Conservation (phyloP, 257 asterid species). For the Marsdenia floribunda region DNA sequence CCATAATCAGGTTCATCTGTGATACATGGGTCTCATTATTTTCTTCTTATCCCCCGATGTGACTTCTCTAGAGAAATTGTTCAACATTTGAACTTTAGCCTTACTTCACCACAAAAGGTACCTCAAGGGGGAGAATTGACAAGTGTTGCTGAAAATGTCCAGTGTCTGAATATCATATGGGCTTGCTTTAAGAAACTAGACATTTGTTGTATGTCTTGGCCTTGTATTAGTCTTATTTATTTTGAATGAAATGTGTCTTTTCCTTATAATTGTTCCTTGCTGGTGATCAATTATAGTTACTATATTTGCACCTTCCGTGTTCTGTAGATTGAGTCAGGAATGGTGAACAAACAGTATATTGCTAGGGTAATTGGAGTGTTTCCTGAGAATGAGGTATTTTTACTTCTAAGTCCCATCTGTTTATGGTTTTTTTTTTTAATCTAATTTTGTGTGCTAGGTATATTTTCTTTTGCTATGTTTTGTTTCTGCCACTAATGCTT, state of each 20-base stretch:
- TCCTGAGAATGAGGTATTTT: conserved; percentile 78
- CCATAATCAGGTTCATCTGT: neutral
- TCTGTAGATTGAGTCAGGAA: conserved; percentile 79
- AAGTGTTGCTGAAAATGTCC: neutral
- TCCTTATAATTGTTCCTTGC: neutral
- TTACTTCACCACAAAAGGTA: neutral
- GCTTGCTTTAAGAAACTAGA: neutral
- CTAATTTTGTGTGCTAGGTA: neutral
- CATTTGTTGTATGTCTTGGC: neutral
- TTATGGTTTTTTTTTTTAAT: neutral
- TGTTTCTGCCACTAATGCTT: conserved; percentile 9
- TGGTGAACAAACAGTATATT: conserved; percentile 74
- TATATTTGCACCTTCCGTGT: conserved; percentile 3
- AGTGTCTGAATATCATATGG: neutral
- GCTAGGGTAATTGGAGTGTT: conserved; percentile 82
- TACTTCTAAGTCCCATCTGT: conserved; percentile 1
- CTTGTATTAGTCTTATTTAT: neutral
- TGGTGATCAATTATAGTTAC: neutral
- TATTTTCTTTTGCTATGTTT: neutral
- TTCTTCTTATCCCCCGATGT: neutral
- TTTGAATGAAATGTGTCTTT: conserved; percentile 1
- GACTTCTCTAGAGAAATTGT: neutral
- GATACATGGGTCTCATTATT: neutral
- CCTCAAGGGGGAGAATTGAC: neutral
- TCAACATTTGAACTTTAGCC: neutral